A percentile compares a stretch with the other conserved stretches of the same genome.
These are phyloP conservation scores for Naganishia albida DNA, from an alignment of 1,284 basidiomycete genomes.

Conservation along the genomic window DNA sequence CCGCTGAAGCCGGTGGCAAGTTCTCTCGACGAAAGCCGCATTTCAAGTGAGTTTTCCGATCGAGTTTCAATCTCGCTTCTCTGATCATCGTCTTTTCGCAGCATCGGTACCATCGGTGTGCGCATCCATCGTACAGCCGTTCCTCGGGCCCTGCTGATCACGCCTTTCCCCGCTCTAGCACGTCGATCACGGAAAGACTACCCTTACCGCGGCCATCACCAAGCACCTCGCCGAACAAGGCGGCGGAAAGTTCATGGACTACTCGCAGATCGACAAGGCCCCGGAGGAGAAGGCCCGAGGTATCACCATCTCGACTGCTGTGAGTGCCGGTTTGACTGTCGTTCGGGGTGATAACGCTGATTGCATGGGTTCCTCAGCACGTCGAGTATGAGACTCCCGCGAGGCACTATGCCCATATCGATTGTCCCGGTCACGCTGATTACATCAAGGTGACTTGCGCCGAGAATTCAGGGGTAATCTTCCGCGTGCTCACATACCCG, in stretches of 20 bases:
- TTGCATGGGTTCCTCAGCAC: conserved; percentile 68
- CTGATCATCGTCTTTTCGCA: conserved; percentile 27
- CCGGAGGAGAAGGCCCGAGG: conserved; percentile 99
- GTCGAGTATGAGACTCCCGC: conserved; percentile 94
- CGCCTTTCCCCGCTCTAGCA: conserved; percentile 56
- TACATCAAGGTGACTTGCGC: conserved; percentile 48
- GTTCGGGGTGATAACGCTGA: background rate
- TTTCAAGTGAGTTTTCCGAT: conserved; percentile 66
- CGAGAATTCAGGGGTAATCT: background rate
- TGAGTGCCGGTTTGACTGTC: no score
- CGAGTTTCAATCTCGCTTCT: background rate
- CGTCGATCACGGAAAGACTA: conserved; percentile 94
- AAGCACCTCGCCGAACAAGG: conserved; percentile 86
- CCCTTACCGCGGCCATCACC: conserved; percentile 97
- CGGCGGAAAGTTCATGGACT: conserved; percentile 91
- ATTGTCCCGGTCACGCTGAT: conserved; percentile 86
- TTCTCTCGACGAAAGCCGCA: conserved; percentile 88
- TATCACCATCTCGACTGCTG: conserved; percentile 82
- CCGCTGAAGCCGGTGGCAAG: conserved; percentile 65
- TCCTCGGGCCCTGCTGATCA: no score
- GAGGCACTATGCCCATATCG: conserved; percentile 98
- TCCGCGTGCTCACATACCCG: background rate
- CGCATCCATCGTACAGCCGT: conserved; percentile 23
- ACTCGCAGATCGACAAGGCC: conserved; percentile 98
- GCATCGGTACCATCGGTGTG: conserved; percentile 82